Percentiles rank a stretch among this genome's conserved stretches.
phyloP scores from a whole-genome alignment of 495 filamentous ascomycete species.

The Ascodesmis nigricans region DNA sequence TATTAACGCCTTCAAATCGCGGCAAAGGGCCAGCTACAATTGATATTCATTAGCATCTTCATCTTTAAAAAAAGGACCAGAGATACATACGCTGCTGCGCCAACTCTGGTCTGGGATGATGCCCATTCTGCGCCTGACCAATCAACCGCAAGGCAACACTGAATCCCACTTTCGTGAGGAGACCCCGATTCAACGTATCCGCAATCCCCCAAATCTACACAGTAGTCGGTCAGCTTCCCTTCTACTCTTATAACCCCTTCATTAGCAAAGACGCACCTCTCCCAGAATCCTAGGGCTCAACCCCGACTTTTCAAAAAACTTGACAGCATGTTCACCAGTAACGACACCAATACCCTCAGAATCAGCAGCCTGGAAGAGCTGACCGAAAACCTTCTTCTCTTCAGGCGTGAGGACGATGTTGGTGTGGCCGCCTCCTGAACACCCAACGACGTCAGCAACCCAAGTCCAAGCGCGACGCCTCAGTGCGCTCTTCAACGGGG shows the following conservation, averaged over 20 bases:
- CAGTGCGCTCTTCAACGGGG: too few species aligned
- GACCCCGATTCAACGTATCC: conserved; percentile 83
- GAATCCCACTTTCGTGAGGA: conserved; percentile 79
- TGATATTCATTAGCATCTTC: conserved; percentile 13
- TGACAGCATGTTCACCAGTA: conserved; percentile 85
- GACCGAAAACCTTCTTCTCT: conserved; percentile 80
- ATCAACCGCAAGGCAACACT: conserved; percentile 80
- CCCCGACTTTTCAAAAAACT: conserved; percentile 93
- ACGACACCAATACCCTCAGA: conserved; percentile 78
- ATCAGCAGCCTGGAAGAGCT: conserved; percentile 77
- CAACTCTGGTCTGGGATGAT: conserved; percentile 56
- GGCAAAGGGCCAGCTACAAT: conserved; percentile 64
- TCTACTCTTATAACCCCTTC: too few species aligned
- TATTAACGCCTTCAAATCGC: conserved; percentile 59
- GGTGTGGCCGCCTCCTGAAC: conserved; percentile 15
- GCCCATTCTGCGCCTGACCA: conserved; percentile 76
- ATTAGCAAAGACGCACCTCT: conserved; percentile 37
- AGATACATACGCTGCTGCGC: conserved; percentile 36
- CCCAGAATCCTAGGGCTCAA: conserved; percentile 66
- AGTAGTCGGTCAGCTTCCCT: too few species aligned
- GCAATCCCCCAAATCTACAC: conserved; percentile 96
- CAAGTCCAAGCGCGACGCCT: too few species aligned
- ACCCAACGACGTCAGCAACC: too few species aligned
- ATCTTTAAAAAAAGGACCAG: not conserved
- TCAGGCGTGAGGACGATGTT: conserved; percentile 74